These are phyloP conservation scores for Nigrospora osmanthi DNA, from an alignment of 2,329 filamentous ascomycete species.

Conservation along the genomic window DNA sequence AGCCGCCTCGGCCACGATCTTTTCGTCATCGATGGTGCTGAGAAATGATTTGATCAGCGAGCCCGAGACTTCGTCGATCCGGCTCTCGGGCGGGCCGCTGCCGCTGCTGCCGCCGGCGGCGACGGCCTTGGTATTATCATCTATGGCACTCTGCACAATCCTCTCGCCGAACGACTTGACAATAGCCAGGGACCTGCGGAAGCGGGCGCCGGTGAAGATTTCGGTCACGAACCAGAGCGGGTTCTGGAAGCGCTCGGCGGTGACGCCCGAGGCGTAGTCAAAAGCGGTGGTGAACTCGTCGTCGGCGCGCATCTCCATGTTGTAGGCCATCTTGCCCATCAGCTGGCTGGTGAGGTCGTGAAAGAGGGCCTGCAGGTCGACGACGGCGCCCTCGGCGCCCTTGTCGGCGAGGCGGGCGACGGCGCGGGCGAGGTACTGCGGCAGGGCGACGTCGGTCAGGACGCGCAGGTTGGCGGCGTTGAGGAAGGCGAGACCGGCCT, in stretches of 20 bases:
- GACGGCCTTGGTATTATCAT: conserved; percentile 16
- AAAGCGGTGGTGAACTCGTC: conserved; percentile 55
- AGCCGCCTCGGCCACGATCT: conserved; percentile 55
- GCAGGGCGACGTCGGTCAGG: conserved; percentile 49
- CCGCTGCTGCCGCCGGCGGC: conserved; percentile 1
- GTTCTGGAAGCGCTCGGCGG: conserved; percentile 57
- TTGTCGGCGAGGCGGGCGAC: conserved; percentile 27
- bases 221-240: conserved; percentile 56
- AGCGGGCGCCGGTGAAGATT: conserved; percentile 34
- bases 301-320: conserved; percentile 58
- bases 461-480: conserved; percentile 48
- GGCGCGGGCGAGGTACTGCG: conserved; percentile 39
- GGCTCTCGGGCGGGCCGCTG: conserved; percentile 8
- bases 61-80: conserved; percentile 36
- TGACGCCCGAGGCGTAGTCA: conserved; percentile 52
- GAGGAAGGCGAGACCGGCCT: conserved; percentile 52
- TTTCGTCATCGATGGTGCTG: conserved; percentile 43
- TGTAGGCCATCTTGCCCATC: conserved; percentile 63
- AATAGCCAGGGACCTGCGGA: conserved; percentile 39
- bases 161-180: conserved; percentile 48
- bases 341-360: conserved; percentile 58
- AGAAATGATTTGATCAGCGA: conserved; percentile 54
- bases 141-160: conserved; percentile 48
- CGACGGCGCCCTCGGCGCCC: conserved; percentile 15
- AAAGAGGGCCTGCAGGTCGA: conserved; percentile 53